Evolutionary conservation across 371 early-diverging fungal species (phyloP).

Genomic region (Quaeritorhiza haematococci): DNA sequence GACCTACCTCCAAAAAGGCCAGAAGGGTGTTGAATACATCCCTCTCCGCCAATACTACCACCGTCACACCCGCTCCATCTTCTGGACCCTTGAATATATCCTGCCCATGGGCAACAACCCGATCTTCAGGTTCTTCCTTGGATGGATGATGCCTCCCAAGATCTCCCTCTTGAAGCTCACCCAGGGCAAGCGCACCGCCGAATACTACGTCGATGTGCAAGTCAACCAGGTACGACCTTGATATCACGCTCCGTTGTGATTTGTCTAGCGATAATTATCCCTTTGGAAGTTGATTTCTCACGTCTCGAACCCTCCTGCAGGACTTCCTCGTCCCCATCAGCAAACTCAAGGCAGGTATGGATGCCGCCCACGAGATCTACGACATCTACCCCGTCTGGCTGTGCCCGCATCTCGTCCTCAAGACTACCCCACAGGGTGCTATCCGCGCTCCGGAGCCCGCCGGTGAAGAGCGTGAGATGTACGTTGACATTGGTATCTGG

Average conservation of each 20-base stretch:
- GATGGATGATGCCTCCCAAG: conserved; percentile 39
- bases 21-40: conserved; percentile 35
- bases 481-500: conserved; percentile 28
- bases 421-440: conserved; percentile 50
- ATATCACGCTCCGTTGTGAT: not conserved
- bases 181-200: conserved; percentile 25
- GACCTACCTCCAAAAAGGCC: conserved; percentile 20
- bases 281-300: not conserved
- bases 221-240: conserved; percentile 17
- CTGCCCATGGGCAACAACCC: conserved; percentile 37
- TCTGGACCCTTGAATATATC: conserved; percentile 38
- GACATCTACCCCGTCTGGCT: conserved; percentile 39
- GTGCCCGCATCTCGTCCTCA: conserved; percentile 49
- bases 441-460: conserved; percentile 14
- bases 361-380: conserved; percentile 31
- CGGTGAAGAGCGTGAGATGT: conserved; percentile 16
- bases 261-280: not conserved
- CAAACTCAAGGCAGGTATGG: conserved; percentile 26
- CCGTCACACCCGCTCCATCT: conserved; percentile 44
- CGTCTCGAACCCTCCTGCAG: conserved; percentile 16
- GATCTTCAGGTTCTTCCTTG: conserved; percentile 33
- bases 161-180: conserved; percentile 35
- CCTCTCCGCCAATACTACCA: conserved; percentile 46
- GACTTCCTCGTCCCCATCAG: conserved; percentile 37
- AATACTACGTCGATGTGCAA: conserved; percentile 26